Evolutionary conservation across 2,329 filamentous ascomycete species (phyloP).

Genomic region (Dactylonectria estremocensis): DNA sequence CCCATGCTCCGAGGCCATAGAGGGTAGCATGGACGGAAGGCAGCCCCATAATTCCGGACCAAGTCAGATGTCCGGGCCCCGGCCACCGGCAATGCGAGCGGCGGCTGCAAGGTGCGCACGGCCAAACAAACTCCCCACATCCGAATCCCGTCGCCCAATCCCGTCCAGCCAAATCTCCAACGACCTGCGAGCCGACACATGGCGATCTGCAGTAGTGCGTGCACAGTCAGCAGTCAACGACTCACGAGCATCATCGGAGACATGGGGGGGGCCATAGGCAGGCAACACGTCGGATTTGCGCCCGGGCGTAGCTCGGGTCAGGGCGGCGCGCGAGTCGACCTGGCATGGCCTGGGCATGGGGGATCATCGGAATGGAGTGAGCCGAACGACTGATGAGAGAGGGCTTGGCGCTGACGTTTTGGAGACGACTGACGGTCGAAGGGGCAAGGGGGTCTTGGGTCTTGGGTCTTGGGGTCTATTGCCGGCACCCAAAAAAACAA

Average conservation of each 20-base stretch:
- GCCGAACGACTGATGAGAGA: slow-evolving; percentile 18
- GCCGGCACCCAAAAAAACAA: too few relatives aligned
- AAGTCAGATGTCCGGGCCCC: slow-evolving; percentile 20
- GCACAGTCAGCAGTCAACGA: too few relatives aligned
- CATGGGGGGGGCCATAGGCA: neutral
- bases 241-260: too few relatives aligned
- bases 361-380: slow-evolving; percentile 13
- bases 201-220: slow-evolving; percentile 22
- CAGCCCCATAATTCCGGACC: slow-evolving; percentile 28
- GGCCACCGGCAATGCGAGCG: slow-evolving; percentile 18
- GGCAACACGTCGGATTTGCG: slow-evolving; percentile 1
- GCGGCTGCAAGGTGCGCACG: slow-evolving; percentile 7
- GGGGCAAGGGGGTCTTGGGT: slow-evolving; percentile 13
- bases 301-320: slow-evolving; percentile 3
- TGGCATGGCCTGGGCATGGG: slow-evolving; percentile 3
- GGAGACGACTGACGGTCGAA: neutral
- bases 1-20: slow-evolving; percentile 1
- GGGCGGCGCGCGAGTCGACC: slow-evolving; percentile 2
- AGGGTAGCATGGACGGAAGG: slow-evolving; percentile 20
- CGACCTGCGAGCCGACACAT: slow-evolving; percentile 13
- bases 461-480: too few relatives aligned
- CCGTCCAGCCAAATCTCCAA: neutral
- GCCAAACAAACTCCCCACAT: slow-evolving; percentile 5
- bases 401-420: slow-evolving; percentile 10
- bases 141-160: neutral